Percentiles rank a stretch among this genome's conserved stretches.
phyloP scores from a whole-genome alignment of 2,329 filamentous ascomycete genomes.

The Colletotrichum echinochloae region DNA sequence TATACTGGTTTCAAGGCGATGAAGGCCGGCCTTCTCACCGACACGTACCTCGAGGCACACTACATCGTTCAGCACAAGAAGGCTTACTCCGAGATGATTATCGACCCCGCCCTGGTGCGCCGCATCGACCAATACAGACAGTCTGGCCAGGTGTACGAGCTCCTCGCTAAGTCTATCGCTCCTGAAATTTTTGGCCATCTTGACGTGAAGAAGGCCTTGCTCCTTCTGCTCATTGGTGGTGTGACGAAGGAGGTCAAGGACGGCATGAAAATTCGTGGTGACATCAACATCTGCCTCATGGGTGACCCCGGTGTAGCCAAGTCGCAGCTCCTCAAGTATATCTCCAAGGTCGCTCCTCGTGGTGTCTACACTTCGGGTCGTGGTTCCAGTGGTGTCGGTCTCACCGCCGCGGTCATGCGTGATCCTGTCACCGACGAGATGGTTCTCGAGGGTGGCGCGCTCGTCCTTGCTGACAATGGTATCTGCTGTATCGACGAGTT shows the following conservation, averaged over 20 bases:
- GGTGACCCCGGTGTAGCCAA: slow-evolving; percentile 99
- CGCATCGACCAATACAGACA: slow-evolving; percentile 88
- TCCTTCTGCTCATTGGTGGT: slow-evolving; percentile 95
- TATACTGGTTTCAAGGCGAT: slow-evolving; percentile 99
- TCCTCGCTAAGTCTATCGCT: slow-evolving; percentile 93
- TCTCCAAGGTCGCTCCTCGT: slow-evolving; percentile 95
- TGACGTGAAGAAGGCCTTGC: slow-evolving; percentile 96
- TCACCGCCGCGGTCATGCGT: slow-evolving; percentile 86
- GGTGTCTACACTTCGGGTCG: slow-evolving; percentile 87
- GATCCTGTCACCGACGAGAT: slow-evolving; percentile 88
- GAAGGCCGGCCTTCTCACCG: slow-evolving; percentile 93
- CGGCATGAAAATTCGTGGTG: slow-evolving; percentile 98
- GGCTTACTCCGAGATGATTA: slow-evolving; percentile 90
- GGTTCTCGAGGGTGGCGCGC: slow-evolving; percentile 83
- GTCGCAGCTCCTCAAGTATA: slow-evolving; percentile 97
- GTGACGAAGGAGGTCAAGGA: slow-evolving; percentile 97
- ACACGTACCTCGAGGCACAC: slow-evolving; percentile 97
- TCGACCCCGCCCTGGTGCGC: slow-evolving; percentile 82
- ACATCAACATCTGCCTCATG: slow-evolving; percentile 99
- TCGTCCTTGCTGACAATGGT: slow-evolving; percentile 84
- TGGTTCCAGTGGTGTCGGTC: slow-evolving; percentile 84
- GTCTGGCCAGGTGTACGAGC: slow-evolving; percentile 94
- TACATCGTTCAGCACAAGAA: slow-evolving; percentile 97
- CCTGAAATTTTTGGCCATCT: slow-evolving; percentile 97
- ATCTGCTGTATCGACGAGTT: slow-evolving; percentile 91